Evolutionary conservation across 2,329 filamentous ascomycete species (phyloP).

Genomic region (Pseudogymnoascus sp.): DNA sequence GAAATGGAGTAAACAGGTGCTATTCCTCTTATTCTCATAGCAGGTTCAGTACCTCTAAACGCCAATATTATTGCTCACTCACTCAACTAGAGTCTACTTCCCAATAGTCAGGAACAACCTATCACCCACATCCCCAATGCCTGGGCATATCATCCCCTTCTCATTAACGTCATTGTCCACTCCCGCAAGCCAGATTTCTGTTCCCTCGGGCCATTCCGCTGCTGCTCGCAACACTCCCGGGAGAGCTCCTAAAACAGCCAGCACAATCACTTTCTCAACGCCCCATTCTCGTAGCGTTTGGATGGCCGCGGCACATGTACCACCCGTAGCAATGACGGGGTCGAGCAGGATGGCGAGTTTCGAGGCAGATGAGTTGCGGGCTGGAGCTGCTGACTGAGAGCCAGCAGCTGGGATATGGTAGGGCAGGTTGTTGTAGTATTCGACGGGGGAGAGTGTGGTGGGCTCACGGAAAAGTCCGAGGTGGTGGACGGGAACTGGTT

Average conservation of each 20-base stretch:
- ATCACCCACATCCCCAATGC: slow-evolving; percentile 85
- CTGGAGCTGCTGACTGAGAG: slow-evolving; percentile 30
- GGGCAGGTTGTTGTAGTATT: slow-evolving; percentile 97
- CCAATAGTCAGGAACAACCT: slow-evolving; percentile 81
- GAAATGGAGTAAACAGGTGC: neutral
- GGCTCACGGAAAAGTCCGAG: slow-evolving; percentile 91
- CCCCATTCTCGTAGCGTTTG: slow-evolving; percentile 88
- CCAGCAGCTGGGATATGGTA: slow-evolving; percentile 48
- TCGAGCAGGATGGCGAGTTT: slow-evolving; percentile 78
- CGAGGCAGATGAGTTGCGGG: slow-evolving; percentile 33
- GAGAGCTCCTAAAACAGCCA: slow-evolving; percentile 64
- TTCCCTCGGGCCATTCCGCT: slow-evolving; percentile 65
- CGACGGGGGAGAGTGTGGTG: slow-evolving; percentile 76
- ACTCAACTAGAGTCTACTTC: slow-evolving; percentile 43
- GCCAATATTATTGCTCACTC: neutral
- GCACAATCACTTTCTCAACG: slow-evolving; percentile 67
- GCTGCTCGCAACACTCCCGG: slow-evolving; percentile 66
- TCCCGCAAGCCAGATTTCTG: slow-evolving; percentile 74
- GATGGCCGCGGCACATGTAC: slow-evolving; percentile 82
- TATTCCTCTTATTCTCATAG: neutral
- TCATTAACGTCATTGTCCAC: slow-evolving; percentile 66
- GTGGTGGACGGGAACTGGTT: slow-evolving; percentile 77
- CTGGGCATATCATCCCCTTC: slow-evolving; percentile 85
- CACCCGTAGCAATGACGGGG: slow-evolving; percentile 88
- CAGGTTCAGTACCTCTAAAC: neutral